phyloP scores from a whole-genome alignment of 331 rosid species.

The Quercus phellos region DNA sequence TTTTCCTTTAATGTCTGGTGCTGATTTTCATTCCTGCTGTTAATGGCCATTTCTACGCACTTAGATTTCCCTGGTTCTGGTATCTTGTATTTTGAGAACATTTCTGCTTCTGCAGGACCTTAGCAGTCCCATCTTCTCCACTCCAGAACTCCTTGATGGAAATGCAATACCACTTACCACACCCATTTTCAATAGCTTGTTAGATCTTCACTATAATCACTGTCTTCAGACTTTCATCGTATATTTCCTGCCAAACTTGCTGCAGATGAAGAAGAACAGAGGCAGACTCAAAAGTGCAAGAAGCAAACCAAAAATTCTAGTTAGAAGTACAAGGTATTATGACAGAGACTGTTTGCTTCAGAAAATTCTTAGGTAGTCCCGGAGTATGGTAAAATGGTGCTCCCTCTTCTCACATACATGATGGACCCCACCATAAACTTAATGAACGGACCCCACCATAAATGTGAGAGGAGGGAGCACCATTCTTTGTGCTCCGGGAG shows the following conservation, averaged over 20 bases:
- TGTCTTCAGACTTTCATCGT: not conserved
- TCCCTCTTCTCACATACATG: too few relatives aligned
- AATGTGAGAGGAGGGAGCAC: too few relatives aligned
- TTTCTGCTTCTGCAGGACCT: constrained; percentile 36
- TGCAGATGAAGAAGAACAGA: constrained; percentile 76
- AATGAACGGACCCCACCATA: too few relatives aligned
- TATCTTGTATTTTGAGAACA: not conserved
- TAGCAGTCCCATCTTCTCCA: constrained; percentile 22
- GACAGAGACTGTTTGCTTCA: not conserved
- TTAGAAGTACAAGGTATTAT: constrained; percentile 46
- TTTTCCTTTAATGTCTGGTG: too few relatives aligned
- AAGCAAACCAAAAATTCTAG: constrained; percentile 58
- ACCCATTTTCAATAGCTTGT: not conserved
- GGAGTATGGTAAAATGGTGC: too few relatives aligned
- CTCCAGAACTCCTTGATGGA: constrained; percentile 56
- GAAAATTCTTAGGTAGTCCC: too few relatives aligned
- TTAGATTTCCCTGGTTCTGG: not conserved
- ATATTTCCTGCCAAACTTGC: constrained; percentile 5
- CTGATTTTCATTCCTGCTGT: too few relatives aligned
- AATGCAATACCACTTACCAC: constrained; percentile 52
- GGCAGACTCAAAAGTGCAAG: constrained; percentile 63
- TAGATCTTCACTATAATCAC: not conserved
- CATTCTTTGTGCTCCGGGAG: too few relatives aligned
- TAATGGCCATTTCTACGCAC: not conserved
- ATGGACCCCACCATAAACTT: too few relatives aligned